These are phyloP conservation scores for Fagus sylvatica DNA, from an alignment of 306 rosid species.

Conservation along the genomic window DNA sequence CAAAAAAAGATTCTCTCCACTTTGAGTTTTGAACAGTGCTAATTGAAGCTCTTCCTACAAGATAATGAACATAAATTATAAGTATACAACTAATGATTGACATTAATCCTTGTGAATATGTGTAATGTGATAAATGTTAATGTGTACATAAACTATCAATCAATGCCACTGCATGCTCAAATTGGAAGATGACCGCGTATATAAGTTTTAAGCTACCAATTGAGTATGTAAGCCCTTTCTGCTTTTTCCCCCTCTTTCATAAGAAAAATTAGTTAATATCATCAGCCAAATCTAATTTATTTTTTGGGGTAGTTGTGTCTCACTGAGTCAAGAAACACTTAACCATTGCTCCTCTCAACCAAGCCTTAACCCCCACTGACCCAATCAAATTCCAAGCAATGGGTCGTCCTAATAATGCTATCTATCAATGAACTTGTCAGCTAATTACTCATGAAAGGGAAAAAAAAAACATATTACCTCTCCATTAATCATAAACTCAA, in stretches of 20 bases:
- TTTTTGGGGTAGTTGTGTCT: neutral
- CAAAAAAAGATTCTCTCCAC: conserved; percentile 64
- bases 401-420: neutral
- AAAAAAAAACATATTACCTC: neutral
- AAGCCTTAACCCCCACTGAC: neutral
- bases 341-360: neutral
- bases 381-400: neutral
- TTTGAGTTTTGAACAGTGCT: conserved; percentile 57
- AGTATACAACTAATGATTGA: neutral
- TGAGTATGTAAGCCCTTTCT: neutral
- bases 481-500: neutral
- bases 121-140: neutral
- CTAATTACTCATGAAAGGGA: neutral
- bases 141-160: neutral
- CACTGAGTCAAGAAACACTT: neutral
- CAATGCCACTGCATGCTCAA: neutral
- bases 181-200: neutral
- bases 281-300: neutral
- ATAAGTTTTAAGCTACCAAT: neutral
- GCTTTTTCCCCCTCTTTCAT: neutral
- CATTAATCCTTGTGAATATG: conserved; percentile 1
- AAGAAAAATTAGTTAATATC: neutral
- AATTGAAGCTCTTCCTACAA: conserved; percentile 79
- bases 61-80: conserved; percentile 1
- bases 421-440: neutral